A percentile compares a stretch with the other conserved stretches of the same genome.
Evolutionary conservation across 2,329 filamentous ascomycete species (phyloP).

Genomic region (Alternaria novae-zelandiae): DNA sequence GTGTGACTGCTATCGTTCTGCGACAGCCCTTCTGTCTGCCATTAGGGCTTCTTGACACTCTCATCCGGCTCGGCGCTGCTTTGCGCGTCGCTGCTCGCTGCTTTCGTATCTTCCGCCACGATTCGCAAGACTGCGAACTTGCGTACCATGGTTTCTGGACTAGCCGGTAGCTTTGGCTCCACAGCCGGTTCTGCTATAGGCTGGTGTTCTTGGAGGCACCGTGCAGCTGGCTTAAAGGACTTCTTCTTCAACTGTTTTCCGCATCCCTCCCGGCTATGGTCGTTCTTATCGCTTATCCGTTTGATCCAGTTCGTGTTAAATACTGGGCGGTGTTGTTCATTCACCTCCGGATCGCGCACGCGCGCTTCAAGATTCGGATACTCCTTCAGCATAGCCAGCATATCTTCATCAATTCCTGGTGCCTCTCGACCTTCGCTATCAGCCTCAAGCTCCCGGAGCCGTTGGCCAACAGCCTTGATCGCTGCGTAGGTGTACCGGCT

Average conservation of each 20-base stretch:
- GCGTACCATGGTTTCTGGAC: neutral
- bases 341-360: slow-evolving; percentile 12
- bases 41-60: neutral
- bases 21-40: neutral
- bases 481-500: slow-evolving; percentile 28
- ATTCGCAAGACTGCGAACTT: neutral
- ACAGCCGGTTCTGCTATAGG: too few species aligned
- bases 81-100: neutral
- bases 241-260: neutral
- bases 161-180: neutral
- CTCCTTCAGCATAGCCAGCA: slow-evolving; percentile 11
- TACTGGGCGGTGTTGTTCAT: slow-evolving; percentile 12
- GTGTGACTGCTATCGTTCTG: neutral
- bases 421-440: neutral
- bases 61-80: neutral
- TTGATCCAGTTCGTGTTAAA: slow-evolving; percentile 16
- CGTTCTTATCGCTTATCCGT: neutral
- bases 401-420: neutral
- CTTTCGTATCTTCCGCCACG: neutral
- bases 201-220: fast-evolving
- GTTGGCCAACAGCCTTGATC: slow-evolving; percentile 16
- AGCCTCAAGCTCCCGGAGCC: neutral
- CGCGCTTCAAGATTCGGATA: slow-evolving; percentile 11
- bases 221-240: neutral
- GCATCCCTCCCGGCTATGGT: neutral